Conservation (phyloP, 2,329 filamentous ascomycete species). For the Trichoderma sp. region DNA sequence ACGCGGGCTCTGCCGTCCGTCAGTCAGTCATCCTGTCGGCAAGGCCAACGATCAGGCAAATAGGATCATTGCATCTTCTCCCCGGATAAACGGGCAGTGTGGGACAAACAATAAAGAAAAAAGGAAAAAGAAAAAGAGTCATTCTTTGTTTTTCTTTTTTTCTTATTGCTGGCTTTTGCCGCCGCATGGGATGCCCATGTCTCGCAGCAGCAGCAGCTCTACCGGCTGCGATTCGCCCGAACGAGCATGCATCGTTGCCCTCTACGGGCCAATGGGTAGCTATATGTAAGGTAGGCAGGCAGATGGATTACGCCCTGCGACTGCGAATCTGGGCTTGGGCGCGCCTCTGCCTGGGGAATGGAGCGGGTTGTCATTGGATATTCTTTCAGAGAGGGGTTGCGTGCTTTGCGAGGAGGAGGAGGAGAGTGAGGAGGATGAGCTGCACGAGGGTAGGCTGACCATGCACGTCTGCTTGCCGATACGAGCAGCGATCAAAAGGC, state of each 20-base stretch:
- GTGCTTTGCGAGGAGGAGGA: not conserved
- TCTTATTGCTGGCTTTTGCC: not conserved
- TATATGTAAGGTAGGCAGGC: no score
- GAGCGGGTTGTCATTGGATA: not conserved
- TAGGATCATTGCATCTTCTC: conserved; percentile 19
- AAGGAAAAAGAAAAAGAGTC: not conserved
- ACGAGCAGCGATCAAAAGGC: conserved; percentile 8
- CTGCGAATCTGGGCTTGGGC: not conserved
- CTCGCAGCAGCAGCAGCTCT: conserved; percentile 7
- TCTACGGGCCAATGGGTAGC: no score
- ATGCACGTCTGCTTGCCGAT: conserved; percentile 14
- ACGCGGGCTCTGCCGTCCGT: not conserved
- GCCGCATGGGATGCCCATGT: not conserved
- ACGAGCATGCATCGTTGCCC: no score
- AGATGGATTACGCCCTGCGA: not conserved
- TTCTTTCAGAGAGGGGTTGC: no score
- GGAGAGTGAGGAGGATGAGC: not conserved
- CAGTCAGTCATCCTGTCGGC: not conserved
- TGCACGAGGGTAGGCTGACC: not conserved
- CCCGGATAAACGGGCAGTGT: conserved; percentile 15
- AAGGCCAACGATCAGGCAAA: conserved; percentile 22
- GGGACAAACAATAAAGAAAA: not conserved
- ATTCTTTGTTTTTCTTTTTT: not conserved
- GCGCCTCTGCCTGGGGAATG: not conserved
- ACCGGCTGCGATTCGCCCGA: not conserved